These are phyloP conservation scores for Cyamopsis tetragonoloba DNA, from an alignment of 306 rosid species.

Conservation along the genomic window DNA sequence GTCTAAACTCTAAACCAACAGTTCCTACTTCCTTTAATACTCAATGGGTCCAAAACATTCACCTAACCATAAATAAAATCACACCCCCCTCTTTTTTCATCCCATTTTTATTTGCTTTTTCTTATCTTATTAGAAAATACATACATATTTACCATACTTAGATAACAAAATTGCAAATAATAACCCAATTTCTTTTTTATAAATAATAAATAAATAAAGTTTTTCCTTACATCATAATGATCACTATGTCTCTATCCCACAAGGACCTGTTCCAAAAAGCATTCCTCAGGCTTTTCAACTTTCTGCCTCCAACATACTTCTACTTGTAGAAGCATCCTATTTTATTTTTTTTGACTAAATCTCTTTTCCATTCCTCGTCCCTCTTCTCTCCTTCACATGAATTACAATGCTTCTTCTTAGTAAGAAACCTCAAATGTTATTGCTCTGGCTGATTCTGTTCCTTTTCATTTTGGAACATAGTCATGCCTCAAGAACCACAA, in stretches of 20 bases:
- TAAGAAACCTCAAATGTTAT: constrained; percentile 23
- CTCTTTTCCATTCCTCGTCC: constrained; percentile 12
- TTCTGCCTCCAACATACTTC: constrained; percentile 51
- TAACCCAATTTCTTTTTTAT: too few relatives aligned
- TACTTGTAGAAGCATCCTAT: constrained; percentile 47
- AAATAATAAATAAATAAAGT: too few relatives aligned
- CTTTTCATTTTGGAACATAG: constrained; percentile 32
- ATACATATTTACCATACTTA: too few relatives aligned
- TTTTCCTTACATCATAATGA: constrained; percentile 7
- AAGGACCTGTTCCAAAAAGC: constrained; percentile 44
- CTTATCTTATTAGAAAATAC: too few relatives aligned
- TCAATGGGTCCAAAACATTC: constrained; percentile 49
- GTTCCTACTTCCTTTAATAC: constrained; percentile 35
- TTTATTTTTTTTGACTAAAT: constrained; percentile 34
- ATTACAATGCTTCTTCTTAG: constrained; percentile 35
- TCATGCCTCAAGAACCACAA: constrained; percentile 47
- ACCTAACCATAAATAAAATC: constrained; percentile 46
- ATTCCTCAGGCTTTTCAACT: constrained; percentile 47
- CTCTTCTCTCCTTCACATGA: constrained; percentile 19
- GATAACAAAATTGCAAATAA: too few relatives aligned
- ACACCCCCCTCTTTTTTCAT: constrained; percentile 2
- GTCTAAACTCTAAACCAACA: constrained; percentile 52
- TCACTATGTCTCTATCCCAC: constrained; percentile 31
- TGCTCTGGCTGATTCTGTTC: constrained; percentile 40
- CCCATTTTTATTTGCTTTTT: constrained; percentile 5